These are phyloP conservation scores for Phytophthora tubulina DNA, from an alignment of 352 stramenopile species.

Conservation along the genomic window DNA sequence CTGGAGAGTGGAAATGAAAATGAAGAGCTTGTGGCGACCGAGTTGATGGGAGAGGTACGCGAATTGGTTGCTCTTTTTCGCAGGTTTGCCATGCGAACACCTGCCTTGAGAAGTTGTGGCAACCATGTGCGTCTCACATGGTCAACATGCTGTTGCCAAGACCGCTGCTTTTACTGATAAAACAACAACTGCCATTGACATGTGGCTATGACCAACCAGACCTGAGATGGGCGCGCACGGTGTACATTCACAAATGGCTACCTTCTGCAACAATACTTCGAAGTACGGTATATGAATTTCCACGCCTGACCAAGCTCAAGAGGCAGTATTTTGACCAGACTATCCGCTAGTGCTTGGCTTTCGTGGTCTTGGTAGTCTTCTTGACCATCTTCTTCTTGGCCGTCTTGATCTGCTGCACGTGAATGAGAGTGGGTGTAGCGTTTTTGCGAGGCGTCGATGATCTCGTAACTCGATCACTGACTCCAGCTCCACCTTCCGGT, in stretches of 20 bases:
- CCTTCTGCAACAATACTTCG: no score
- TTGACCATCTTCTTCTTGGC: constrained; percentile 8
- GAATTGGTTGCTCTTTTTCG: not conserved
- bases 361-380: constrained; percentile 6
- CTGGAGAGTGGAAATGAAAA: constrained; percentile 29
- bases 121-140: constrained; percentile 6
- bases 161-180: constrained; percentile 16
- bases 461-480: constrained; percentile 35
- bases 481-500: constrained; percentile 11
- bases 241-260: no score
- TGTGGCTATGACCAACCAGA: not conserved
- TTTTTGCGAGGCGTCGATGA: constrained; percentile 21
- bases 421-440: constrained; percentile 24
- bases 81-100: constrained; percentile 21
- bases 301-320: no score
- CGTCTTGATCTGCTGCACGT: constrained; percentile 20
- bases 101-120: constrained; percentile 13
- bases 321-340: no score
- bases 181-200: not conserved
- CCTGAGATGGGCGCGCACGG: no score
- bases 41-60: constrained; percentile 17
- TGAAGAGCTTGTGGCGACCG: not conserved
- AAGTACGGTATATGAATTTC: no score
- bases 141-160: constrained; percentile 16
- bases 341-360: constrained; percentile 2